phyloP scores from a whole-genome alignment of 2,329 filamentous ascomycete genomes.

The Emmonsiellopsis sp. region DNA sequence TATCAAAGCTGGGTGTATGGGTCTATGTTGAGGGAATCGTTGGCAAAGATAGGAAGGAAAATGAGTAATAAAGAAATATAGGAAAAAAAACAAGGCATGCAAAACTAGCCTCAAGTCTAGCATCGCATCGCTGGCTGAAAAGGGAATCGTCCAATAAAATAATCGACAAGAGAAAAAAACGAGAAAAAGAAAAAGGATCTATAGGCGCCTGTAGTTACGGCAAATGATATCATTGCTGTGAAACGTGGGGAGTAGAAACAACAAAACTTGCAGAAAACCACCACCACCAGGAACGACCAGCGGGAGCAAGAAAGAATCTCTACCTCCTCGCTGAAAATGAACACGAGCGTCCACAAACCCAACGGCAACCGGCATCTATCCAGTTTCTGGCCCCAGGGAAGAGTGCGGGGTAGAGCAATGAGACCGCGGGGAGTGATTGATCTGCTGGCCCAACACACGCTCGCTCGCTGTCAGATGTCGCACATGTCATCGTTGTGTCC shows the following conservation, averaged over 20 bases:
- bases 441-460: background rate
- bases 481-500: too few relatives aligned
- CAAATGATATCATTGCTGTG: background rate
- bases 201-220: background rate
- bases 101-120: background rate
- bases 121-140: background rate
- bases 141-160: background rate
- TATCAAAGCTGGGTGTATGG: too few relatives aligned
- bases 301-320: background rate
- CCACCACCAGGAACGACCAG: background rate
- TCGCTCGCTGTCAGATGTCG: background rate
- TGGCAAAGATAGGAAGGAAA: background rate
- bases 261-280: background rate
- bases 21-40: background rate
- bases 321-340: background rate
- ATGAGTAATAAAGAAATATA: background rate
- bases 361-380: background rate
- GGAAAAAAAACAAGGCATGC: background rate
- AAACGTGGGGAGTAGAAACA: background rate
- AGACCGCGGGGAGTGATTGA: background rate
- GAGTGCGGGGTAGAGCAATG: background rate
- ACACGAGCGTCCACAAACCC: background rate
- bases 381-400: background rate
- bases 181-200: background rate
- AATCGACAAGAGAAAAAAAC: background rate